Evolutionary conservation across 768 basidiomycete genomes (phyloP).

Genomic region (Leccinum aurantiacum): DNA sequence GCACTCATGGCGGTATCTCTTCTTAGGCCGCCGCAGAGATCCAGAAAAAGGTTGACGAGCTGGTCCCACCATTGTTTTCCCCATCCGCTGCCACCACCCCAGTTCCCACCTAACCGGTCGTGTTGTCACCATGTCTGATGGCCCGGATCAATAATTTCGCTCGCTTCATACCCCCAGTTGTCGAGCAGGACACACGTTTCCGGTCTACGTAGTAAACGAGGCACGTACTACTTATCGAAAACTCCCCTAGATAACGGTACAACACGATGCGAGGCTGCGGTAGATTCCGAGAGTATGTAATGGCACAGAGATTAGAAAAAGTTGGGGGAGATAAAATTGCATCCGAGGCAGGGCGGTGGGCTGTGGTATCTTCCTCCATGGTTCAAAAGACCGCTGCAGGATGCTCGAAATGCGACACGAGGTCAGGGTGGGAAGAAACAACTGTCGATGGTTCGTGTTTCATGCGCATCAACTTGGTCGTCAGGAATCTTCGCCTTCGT

Average conservation of each 20-base stretch:
- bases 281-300: conserved; percentile 26
- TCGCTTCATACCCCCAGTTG: conserved; percentile 1
- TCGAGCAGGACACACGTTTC: conserved; percentile 6
- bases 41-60: conserved; percentile 73
- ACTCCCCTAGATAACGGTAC: conserved; percentile 33
- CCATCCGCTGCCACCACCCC: conserved; percentile 29
- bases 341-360: conserved; percentile 18
- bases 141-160: conserved; percentile 5
- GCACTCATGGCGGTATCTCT: conserved; percentile 14
- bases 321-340: conserved; percentile 14
- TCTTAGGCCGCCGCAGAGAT: conserved; percentile 65
- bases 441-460: conserved; percentile 14
- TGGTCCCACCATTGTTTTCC: conserved; percentile 48
- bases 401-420: conserved; percentile 19
- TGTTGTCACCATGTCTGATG: neutral
- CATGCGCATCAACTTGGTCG: conserved; percentile 8
- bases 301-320: conserved; percentile 23
- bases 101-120: conserved; percentile 17
- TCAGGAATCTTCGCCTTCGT: conserved; percentile 48
- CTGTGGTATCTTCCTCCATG: conserved; percentile 26
- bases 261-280: conserved; percentile 20
- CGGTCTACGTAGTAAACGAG: conserved; percentile 7
- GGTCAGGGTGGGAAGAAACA: conserved; percentile 8
- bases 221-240: conserved; percentile 20
- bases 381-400: conserved; percentile 15